Evolutionary conservation across 441 rosid genomes (phyloP), one percentile per base, ranked within the genome.

Genomic region (Theobroma grandiflorum): DNA sequence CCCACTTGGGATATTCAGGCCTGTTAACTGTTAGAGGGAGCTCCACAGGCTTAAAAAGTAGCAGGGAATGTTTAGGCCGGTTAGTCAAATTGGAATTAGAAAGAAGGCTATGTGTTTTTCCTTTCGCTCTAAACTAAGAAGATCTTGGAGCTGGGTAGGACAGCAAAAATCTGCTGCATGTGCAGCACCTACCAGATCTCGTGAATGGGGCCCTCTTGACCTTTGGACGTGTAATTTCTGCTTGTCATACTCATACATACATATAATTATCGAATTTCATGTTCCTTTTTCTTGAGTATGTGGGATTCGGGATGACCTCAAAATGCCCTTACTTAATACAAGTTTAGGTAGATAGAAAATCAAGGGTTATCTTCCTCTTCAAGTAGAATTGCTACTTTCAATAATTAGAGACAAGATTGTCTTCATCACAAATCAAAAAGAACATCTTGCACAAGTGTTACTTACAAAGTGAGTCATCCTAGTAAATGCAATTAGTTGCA

Each of bases 121-220:
- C 9, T 37, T 72, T 72, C n/a, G 47, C 63, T 18, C 14, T 35
- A 72, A 72, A 72, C 63, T 4, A 52, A 37, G 64, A 72, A 55
- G 78, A 75, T 42, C 45, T 58, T 58, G 31, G 18, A 57, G 11
- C 10, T 8, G 14, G 26, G 31, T 68, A 77, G 81, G 82, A 55
- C 81, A 68, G 37, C 73, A 11, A 75, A 76, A 76, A 82, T 82
- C 76, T 72, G 42, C 10, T 3, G 31, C 83, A 80, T 80, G 84
- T 82, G 82, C 83, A 1, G 14, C 77, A 81, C 81, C 81, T 6
- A 76, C 65, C 80, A 20, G 2, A 52, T 80, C 82, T 80, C 78
- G 70, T 68, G 81, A 47, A 42, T 33, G 81, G 80, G 67, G 2
- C 50, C 45, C 31, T 18, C 0, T 18, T 37, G 6, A 4, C 8